Percentiles rank a stretch among this genome's conserved stretches.
Evolutionary conservation across 2,329 filamentous ascomycete genomes (phyloP).

Genomic region (Sclerotiophoma versabilis): DNA sequence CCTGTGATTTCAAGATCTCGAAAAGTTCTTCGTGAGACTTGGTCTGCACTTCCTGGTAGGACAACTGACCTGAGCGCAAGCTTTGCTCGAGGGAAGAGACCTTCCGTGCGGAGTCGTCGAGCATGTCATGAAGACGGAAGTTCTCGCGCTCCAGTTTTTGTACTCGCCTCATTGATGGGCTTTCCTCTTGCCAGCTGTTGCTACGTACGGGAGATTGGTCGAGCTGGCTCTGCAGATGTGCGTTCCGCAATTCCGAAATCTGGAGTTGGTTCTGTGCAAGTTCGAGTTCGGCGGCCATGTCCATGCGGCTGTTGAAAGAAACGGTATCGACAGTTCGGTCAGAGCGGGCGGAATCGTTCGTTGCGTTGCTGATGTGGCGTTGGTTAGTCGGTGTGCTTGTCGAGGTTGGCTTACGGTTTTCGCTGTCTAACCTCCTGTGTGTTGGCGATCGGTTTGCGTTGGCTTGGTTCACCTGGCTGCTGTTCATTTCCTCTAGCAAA

Average conservation of each 20-base stretch:
- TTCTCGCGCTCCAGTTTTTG: slow-evolving; percentile 94
- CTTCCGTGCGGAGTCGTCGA: slow-evolving; percentile 93
- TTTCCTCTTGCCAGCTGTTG: slow-evolving; percentile 69
- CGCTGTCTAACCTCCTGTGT: slow-evolving; percentile 68
- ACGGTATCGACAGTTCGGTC: slow-evolving; percentile 85
- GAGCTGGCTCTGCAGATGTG: slow-evolving; percentile 87
- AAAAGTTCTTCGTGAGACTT: slow-evolving; percentile 94
- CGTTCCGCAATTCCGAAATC: slow-evolving; percentile 92
- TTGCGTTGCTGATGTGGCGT: slow-evolving; percentile 70
- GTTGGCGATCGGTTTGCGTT: slow-evolving; percentile 69
- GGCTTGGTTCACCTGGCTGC: slow-evolving; percentile 72
- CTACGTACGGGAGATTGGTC: slow-evolving; percentile 73
- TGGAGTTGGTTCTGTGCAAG: slow-evolving; percentile 94
- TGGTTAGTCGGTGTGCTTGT: slow-evolving; percentile 77
- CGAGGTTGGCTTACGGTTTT: slow-evolving; percentile 69
- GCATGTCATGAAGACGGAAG: slow-evolving; percentile 87
- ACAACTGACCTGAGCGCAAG: slow-evolving; percentile 85
- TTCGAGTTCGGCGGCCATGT: slow-evolving; percentile 88
- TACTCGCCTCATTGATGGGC: slow-evolving; percentile 78
- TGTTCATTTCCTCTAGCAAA: slow-evolving; percentile 85
- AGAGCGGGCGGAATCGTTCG: slow-evolving; percentile 79
- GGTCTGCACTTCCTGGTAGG: slow-evolving; percentile 87
- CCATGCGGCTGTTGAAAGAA: slow-evolving; percentile 86
- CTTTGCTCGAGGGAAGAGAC: slow-evolving; percentile 87
- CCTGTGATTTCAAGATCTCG: slow-evolving; percentile 90